phyloP scores from a whole-genome alignment of 495 filamentous ascomycete genomes.

The Podospora comata region DNA sequence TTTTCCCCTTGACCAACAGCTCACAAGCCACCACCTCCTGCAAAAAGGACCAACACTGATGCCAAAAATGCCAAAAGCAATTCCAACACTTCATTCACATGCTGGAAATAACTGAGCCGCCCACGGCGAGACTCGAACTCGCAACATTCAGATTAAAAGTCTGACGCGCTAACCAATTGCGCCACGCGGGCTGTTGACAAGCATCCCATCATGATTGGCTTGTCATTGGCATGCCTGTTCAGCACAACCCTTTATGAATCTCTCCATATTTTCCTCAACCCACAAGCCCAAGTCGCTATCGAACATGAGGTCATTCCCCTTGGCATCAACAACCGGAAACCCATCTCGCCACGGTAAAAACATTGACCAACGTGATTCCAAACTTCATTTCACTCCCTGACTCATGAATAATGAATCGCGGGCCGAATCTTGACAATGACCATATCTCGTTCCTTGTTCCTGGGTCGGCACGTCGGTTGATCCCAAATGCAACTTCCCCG shows the following conservation, averaged over 20 bases:
- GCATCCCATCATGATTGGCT: background rate
- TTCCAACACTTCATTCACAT: background rate
- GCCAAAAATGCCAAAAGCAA: background rate
- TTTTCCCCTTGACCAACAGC: background rate
- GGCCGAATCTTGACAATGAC: background rate
- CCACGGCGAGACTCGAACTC: constrained; percentile 7
- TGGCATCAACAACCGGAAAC: background rate
- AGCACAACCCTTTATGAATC: background rate
- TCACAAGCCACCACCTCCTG: background rate
- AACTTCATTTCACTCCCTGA: background rate
- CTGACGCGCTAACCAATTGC: constrained; percentile 8
- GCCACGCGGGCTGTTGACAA: constrained; percentile 1
- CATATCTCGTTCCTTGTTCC: background rate
- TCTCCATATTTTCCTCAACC: background rate
- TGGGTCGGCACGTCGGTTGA: background rate
- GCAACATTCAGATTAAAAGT: constrained; percentile 9
- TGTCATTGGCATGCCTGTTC: background rate
- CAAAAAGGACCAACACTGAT: background rate
- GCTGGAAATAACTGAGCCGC: background rate
- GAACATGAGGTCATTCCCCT: background rate
- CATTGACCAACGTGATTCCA: background rate
- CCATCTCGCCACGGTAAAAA: background rate
- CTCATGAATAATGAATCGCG: background rate
- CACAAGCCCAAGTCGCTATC: background rate
- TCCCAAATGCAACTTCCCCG: background rate